Evolutionary conservation across 805 yeast genomes (phyloP), one percentile per base, ranked within the genome.

Genomic region (Sugiyamaella valdiviana): DNA sequence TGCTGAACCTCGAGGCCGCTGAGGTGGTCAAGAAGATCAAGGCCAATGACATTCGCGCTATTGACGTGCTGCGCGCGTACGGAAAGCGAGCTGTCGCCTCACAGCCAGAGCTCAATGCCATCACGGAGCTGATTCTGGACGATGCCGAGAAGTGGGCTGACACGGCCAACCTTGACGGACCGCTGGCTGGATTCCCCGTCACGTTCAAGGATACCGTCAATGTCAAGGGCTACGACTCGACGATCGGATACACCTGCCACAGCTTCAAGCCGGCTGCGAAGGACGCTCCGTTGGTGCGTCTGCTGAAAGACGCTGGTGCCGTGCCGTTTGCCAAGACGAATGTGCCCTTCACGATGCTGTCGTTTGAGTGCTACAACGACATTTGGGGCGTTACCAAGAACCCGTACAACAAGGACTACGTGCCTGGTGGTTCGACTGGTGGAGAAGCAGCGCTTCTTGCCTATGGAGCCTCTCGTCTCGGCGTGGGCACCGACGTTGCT

Each of bases 61-160:
- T 71, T 3, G 72, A 74, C 35, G 79, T 80, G 16, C 71, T 77
- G 53, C 75, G 68, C 56, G 87, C 88, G 0, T 83, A 74, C 58
- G 83, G 82, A 37, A 83, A 80, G 57, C 70, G 80, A 49, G 82
- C 89, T 2, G 72, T 80, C 15, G 70, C 78, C 47, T 79, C 82
- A 2, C 87, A 85, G 51, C 80, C 78, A 55, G 73, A 79, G 57
- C 77, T 82, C 51, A 76, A 79, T 52, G 74, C 79, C 58, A 70
- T 78, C 26, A 72, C 82, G 64, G 83, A 81, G 50, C 71, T 85
- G 48, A 70, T 84, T 64, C 74, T 82, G 55, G 73, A 77, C 39
- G 85, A 80, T 52, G 90, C 84, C n/a, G 77, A 74, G 57, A 68
- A 80, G 53, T 86, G 82, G 66, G 78, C 77, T 1, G 71, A 73